These are phyloP conservation scores for Metschnikowia kofuensis DNA, from an alignment of 805 yeast genomes.

Conservation along the genomic window DNA sequence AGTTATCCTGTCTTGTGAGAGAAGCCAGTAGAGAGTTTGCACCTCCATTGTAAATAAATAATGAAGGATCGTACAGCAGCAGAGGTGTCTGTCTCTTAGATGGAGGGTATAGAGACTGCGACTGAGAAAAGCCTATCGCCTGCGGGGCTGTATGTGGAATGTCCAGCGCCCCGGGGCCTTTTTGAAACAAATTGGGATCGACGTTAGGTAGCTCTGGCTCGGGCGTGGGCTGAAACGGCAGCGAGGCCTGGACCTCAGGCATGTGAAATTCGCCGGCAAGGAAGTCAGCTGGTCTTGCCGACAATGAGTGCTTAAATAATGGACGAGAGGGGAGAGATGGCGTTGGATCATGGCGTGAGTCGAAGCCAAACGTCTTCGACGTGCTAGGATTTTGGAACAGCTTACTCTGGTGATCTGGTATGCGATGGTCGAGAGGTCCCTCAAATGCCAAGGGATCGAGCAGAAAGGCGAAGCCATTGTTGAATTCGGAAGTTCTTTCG, in stretches of 20 bases:
- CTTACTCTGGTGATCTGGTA: constrained; percentile 13
- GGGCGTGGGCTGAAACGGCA: constrained; percentile 6
- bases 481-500: constrained; percentile 1
- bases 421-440: constrained; percentile 27
- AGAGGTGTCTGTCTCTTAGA: constrained; percentile 14
- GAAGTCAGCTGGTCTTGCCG: constrained; percentile 8
- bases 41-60: constrained; percentile 11
- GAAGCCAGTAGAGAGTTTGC: constrained; percentile 12
- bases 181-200: constrained; percentile 5
- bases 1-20: constrained; percentile 23
- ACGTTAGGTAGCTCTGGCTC: constrained; percentile 5
- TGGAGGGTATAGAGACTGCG: constrained; percentile 10
- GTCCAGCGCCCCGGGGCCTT: constrained; percentile 4
- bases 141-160: constrained; percentile 10
- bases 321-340: constrained; percentile 7
- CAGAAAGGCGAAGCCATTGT: constrained; percentile 29
- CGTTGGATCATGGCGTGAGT: constrained; percentile 1
- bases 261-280: background rate
- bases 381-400: constrained; percentile 1
- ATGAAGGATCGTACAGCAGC: constrained; percentile 19
- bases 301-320: constrained; percentile 5
- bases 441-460: constrained; percentile 50
- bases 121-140: constrained; percentile 6
- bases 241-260: constrained; percentile 2
- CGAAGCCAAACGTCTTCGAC: background rate